phyloP scores from a whole-genome alignment of 306 rosid genomes.

The Prunus kanzakura region DNA sequence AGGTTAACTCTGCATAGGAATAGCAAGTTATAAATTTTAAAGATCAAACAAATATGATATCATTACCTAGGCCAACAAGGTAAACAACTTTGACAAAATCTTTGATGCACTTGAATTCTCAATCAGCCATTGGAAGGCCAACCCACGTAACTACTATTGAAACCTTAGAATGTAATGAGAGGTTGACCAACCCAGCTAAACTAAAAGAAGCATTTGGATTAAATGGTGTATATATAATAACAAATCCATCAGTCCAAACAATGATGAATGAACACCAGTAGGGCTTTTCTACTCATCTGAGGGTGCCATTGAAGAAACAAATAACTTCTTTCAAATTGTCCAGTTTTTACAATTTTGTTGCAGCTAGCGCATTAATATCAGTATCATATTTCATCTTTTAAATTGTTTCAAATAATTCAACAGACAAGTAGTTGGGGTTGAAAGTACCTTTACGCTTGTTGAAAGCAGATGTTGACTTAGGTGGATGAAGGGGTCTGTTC shows the following conservation, averaged over 20 bases:
- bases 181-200: conserved; percentile 4
- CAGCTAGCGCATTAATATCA: not conserved
- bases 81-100: not conserved
- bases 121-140: not conserved
- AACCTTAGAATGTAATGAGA: not conserved
- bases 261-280: not conserved
- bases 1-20: not conserved
- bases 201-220: not conserved
- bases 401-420: not conserved
- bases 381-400: not conserved
- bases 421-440: not conserved
- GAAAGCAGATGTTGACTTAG: not conserved
- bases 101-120: no score
- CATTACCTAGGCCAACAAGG: not conserved
- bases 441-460: conserved; percentile 4
- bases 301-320: not conserved
- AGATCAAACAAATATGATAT: not conserved
- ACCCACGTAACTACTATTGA: not conserved
- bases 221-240: not conserved
- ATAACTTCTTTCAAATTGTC: not conserved
- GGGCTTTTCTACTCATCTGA: not conserved
- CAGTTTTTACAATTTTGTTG: not conserved
- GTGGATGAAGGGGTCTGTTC: not conserved
- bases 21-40: not conserved
- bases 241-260: not conserved